Base-by-base conservation (phyloP, 179 eudicot genomes). In the Silene noctiflora region DNA sequence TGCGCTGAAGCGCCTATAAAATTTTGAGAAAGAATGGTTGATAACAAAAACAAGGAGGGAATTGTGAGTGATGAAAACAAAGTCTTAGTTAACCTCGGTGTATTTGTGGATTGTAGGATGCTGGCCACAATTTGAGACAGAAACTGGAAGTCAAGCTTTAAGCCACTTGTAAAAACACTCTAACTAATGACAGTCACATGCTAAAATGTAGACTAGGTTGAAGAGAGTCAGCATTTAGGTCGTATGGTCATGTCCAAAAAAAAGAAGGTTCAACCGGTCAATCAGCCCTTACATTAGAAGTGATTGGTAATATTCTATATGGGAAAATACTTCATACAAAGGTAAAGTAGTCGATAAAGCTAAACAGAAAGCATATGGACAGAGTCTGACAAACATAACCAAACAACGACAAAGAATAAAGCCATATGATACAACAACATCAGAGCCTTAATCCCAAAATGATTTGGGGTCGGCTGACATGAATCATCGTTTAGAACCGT, bases 1-100 rank as follows among this genome's bases (percentile, higher is more conserved):
- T 95, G 67, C 97, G 83, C 78, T 95, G 99, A 81, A 95, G 78
- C 8, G 99, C 97, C 98, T 94, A 76, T 71, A 56, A 77, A 85
- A 68, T 62, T 74, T 73, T 67, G 65, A 65, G 72, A 63, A 58
- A 42, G 16, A 42, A 51, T 51, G 11, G 17, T 51, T 12, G 4
- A 3, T 51, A 51, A 51, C 58, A 51, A 51, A 3, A 44, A 44
- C n/a, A 69, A 46, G 20, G 1, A 6, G 14, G 56, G 21, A 33
- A 33, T 20, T 8, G 19, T 10, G 10, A 44, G n/a, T 21, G 58
- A 44, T 69, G 8, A 21, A 20, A 0, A 69, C 25, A 4, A 19
- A 67, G 21, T 67, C 4, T 0, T 6, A 39, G 9, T 20, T 14
- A 21, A 20, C 9, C 58, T 20, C 19, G 12, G 33, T 21, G 31